Evolutionary conservation across 2,329 filamentous ascomycete genomes (phyloP).

Genomic region (Teratosphaeria destructans): DNA sequence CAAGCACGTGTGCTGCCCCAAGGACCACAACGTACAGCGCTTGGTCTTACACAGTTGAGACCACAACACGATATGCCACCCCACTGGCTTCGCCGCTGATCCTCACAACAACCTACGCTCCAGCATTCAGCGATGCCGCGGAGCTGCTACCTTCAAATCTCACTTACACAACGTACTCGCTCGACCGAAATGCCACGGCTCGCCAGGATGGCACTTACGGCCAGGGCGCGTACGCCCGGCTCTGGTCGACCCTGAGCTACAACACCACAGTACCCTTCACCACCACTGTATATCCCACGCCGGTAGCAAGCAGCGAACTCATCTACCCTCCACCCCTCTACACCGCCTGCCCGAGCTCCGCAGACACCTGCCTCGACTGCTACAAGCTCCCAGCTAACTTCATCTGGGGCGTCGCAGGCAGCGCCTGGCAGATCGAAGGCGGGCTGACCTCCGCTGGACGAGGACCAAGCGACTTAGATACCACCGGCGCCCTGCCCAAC

Average conservation of each 20-base stretch:
- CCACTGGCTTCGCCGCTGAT: background rate
- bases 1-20: background rate
- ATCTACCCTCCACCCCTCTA: conserved; percentile 22
- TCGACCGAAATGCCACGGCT: background rate
- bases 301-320: too few relatives aligned
- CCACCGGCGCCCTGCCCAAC: too few relatives aligned
- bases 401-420: conserved; percentile 12
- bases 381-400: conserved; percentile 16
- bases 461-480: too few relatives aligned
- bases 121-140: background rate
- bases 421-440: too few relatives aligned
- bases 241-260: too few relatives aligned
- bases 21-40: background rate
- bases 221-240: too few relatives aligned
- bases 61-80: background rate
- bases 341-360: conserved; percentile 19
- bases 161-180: background rate
- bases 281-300: too few relatives aligned
- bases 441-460: too few relatives aligned
- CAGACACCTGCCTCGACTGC: conserved; percentile 19
- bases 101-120: background rate
- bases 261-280: too few relatives aligned
- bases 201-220: too few relatives aligned
- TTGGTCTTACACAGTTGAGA: background rate
- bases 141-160: background rate